phyloP scores from a whole-genome alignment of 768 basidiomycete genomes.

The Sporobolomyces roseus region DNA sequence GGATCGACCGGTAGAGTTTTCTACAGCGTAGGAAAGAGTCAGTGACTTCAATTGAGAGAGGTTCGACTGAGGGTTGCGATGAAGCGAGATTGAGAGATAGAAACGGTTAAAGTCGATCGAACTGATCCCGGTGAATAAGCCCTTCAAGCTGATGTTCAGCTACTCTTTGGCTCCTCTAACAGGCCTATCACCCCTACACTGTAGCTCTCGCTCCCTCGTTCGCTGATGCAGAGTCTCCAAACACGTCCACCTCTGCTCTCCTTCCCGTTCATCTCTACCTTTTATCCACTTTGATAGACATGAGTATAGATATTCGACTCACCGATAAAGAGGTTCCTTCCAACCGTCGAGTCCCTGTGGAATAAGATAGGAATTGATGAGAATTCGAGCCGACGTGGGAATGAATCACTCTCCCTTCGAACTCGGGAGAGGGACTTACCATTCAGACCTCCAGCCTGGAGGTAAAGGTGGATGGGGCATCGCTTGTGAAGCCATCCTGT shows the following conservation, averaged over 20 bases:
- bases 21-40: slow-evolving; percentile 51
- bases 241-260: no score
- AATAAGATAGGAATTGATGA: slow-evolving; percentile 26
- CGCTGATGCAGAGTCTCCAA: no score
- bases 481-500: slow-evolving; percentile 29
- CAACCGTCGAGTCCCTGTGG: slow-evolving; percentile 69
- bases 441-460: slow-evolving; percentile 88
- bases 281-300: slow-evolving; percentile 8
- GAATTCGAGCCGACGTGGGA: slow-evolving; percentile 37
- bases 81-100: no score
- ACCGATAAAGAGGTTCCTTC: slow-evolving; percentile 88
- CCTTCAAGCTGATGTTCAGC: no score
- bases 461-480: slow-evolving; percentile 58
- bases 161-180: no score
- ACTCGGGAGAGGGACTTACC: slow-evolving; percentile 55
- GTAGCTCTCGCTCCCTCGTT: no score
- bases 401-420: slow-evolving; percentile 5
- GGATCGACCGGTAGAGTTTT: slow-evolving; percentile 60
- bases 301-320: no score
- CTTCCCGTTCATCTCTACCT: background rate
- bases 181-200: no score
- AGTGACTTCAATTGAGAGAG: background rate
- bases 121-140: no score
- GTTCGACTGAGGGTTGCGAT: no score
- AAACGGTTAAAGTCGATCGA: no score